Base-by-base conservation (phyloP, 1,139 yeast species). In the Saccharomyces hybrid region DNA sequence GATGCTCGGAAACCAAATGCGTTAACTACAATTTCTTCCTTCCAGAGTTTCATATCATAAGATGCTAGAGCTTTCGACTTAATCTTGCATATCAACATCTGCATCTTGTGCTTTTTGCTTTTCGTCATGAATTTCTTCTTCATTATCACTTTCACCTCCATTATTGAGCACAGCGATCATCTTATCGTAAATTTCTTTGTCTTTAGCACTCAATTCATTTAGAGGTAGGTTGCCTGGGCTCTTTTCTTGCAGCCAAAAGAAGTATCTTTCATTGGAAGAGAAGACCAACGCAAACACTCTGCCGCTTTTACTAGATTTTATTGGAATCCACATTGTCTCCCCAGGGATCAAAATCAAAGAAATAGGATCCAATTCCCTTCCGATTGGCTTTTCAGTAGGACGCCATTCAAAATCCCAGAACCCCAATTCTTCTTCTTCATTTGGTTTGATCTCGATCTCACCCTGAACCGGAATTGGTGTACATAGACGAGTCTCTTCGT, bases 171-270 rank as follows among this genome's bases (percentile, higher is more conserved):
- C 72, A 47, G 79, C 80, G 55, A 78, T 73, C 59, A 89, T 78
- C 61, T 78, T 77, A 42, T 75, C 76, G 46, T 78, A 69, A 48
- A 86, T 73, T 53, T 75, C 75, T 60, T 75, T 68, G 69, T 90
- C 97, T 64, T 81, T 80, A 38, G 74, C 79, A 31, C 87, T 83
- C 71, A 87, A 78, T 65, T 80, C 78, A 54, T 74, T 66, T 53
- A 70, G 71, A 29, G 73, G 70, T 58, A 80, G 82, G 56, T 82
- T 84, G 42, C 78, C 77, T 58, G 81, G 82, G 63, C 83, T 89
- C 49, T 86, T 85, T 61, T 86, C 90, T 72, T 93, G 99, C 73
- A 93, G 76, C 99, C 99, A 93, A 72, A 85, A 93, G 71, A 91
- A 77, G 66, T 82, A 81, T 69, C 85, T 86, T 56, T 91, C 90